Conservation (phyloP, 2,329 filamentous ascomycete species). For the Penicillium corylophilum region DNA sequence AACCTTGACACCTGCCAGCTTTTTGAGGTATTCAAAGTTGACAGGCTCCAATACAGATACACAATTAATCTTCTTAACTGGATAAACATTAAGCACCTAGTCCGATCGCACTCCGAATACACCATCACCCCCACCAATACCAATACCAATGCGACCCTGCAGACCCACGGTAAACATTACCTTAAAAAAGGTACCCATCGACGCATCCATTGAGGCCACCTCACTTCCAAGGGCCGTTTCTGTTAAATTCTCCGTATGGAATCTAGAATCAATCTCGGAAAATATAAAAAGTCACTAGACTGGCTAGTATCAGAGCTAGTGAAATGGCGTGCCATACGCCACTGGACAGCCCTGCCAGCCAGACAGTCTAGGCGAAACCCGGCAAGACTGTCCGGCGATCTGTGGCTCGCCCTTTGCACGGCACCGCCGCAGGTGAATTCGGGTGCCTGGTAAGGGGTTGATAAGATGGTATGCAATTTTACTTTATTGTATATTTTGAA, state of each 20-base stretch:
- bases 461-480: no score
- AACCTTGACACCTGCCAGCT: no score
- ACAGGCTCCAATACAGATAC: no score
- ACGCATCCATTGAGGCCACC: not conserved
- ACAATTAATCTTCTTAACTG: no score
- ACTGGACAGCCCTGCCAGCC: not conserved
- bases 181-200: not conserved
- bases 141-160: no score
- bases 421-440: not conserved
- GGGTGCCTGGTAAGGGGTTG: not conserved
- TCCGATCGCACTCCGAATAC: no score
- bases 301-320: not conserved
- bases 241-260: not conserved
- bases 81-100: no score
- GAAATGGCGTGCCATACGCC: not conserved
- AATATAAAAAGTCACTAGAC: not conserved
- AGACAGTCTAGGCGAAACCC: not conserved
- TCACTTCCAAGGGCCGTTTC: not conserved
- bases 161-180: not conserved
- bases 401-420: not conserved
- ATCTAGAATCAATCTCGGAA: not conserved
- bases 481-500: no score
- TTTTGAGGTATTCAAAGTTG: no score
- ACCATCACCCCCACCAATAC: no score
- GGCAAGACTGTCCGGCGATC: not conserved